Evolutionary conservation across 2,329 filamentous ascomycete species (phyloP).

Genomic region (Aspergillus tamarii): DNA sequence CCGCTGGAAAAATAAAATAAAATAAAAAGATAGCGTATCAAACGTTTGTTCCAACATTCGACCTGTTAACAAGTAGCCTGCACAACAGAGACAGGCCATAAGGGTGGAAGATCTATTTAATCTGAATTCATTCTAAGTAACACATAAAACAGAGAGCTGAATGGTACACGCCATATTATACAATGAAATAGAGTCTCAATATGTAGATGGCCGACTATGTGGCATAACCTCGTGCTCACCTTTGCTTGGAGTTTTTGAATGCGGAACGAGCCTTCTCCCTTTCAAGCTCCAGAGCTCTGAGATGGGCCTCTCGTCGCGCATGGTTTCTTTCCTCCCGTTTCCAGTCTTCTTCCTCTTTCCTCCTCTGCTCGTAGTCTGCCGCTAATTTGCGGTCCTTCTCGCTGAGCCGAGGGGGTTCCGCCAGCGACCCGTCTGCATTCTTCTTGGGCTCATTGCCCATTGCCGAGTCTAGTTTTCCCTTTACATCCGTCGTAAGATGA

Average conservation of each 20-base stretch:
- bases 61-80: not conserved
- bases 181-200: conserved; percentile 16
- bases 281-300: conserved; percentile 28
- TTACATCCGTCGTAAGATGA: conserved; percentile 28
- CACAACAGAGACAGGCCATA: not conserved
- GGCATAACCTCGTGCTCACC: conserved; percentile 13
- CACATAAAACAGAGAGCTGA: conserved; percentile 13
- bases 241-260: conserved; percentile 17
- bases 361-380: conserved; percentile 33
- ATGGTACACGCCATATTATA: conserved; percentile 20
- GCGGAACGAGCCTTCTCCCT: conserved; percentile 27
- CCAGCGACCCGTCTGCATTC: conserved; percentile 25
- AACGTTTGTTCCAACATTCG: not conserved
- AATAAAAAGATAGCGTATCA: not conserved
- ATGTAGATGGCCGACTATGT: conserved; percentile 8
- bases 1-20: not conserved
- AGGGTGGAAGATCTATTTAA: conserved; percentile 13
- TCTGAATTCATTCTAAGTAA: conserved; percentile 11
- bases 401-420: conserved; percentile 27
- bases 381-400: conserved; percentile 38
- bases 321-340: conserved; percentile 42
- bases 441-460: conserved; percentile 26
- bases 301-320: conserved; percentile 32
- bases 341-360: conserved; percentile 34
- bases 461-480: conserved; percentile 24